Evolutionary conservation across 345 rosid species (phyloP).

Genomic region (Hibiscus tridactylites): DNA sequence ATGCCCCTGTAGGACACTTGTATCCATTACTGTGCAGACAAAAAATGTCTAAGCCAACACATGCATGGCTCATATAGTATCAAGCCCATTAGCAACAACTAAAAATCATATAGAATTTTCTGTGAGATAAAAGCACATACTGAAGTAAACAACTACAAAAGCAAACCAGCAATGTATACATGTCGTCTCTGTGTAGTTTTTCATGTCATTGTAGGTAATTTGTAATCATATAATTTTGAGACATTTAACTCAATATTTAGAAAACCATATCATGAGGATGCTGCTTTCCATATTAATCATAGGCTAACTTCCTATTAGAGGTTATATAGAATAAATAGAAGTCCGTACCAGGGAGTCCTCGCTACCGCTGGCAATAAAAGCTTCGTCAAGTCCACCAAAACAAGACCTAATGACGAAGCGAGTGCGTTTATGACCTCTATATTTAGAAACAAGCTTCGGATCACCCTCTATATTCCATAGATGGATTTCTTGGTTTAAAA

Average conservation of each 20-base stretch:
- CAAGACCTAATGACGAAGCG: slow-evolving; percentile 63
- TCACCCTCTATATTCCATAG: slow-evolving; percentile 49
- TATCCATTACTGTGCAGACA: neutral
- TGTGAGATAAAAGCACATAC: neutral
- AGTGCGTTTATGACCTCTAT: slow-evolving; percentile 48
- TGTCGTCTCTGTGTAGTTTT: neutral
- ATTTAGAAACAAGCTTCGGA: slow-evolving; percentile 36
- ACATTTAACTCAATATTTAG: no score
- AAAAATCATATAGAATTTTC: neutral
- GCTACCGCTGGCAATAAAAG: slow-evolving; percentile 67
- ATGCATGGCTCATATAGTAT: neutral
- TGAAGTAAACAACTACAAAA: neutral
- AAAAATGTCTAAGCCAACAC: neutral
- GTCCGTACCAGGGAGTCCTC: slow-evolving; percentile 63
- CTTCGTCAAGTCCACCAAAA: slow-evolving; percentile 60
- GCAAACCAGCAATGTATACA: neutral
- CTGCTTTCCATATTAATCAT: neutral
- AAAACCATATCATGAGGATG: neutral
- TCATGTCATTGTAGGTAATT: neutral
- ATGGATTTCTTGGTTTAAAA: slow-evolving; percentile 55
- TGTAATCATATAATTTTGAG: neutral
- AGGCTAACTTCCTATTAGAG: neutral
- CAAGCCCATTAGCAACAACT: neutral
- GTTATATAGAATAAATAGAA: neutral
- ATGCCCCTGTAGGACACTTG: neutral